Percentiles rank a stretch among this genome's conserved stretches.
Evolutionary conservation across 2,329 filamentous ascomycete species (phyloP).

Genomic region (Ceratocystis eucalypticola): DNA sequence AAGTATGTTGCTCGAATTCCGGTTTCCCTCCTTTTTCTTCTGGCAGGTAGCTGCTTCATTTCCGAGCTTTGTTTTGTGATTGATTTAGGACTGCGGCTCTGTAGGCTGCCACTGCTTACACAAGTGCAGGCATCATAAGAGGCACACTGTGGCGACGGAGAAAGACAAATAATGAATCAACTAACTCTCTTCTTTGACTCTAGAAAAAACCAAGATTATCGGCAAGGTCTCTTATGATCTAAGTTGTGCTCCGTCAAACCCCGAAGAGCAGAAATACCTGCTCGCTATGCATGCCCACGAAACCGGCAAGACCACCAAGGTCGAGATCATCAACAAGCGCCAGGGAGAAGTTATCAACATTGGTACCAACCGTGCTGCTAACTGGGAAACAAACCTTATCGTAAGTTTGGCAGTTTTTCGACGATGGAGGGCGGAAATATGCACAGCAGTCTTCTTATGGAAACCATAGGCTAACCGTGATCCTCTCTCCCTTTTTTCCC

Average conservation of each 20-base stretch:
- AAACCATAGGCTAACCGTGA: conserved; percentile 20
- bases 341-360: conserved; percentile 16
- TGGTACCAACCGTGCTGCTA: conserved; percentile 24
- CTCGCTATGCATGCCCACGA: conserved; percentile 40
- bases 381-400: conserved; percentile 38
- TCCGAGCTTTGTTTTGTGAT: not conserved
- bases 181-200: not conserved
- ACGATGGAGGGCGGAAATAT: not conserved
- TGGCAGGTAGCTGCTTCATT: too few relatives aligned
- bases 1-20: conserved; percentile 14
- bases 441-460: not conserved
- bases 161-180: too few relatives aligned
- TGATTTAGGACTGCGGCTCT: too few relatives aligned
- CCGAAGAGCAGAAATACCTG: conserved; percentile 52
- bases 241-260: conserved; percentile 58
- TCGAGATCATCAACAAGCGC: conserved; percentile 30
- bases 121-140: not conserved
- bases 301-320: conserved; percentile 42
- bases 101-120: not conserved
- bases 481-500: not conserved
- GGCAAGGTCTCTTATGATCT: conserved; percentile 65
- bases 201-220: conserved; percentile 65
- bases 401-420: conserved; percentile 32
- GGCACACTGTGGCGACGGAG: not conserved
- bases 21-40: not conserved